Percentiles rank a stretch among this genome's conserved stretches.
Evolutionary conservation across 2,329 filamentous ascomycete species (phyloP).

Genomic region (Sclerotinia sclerotiorum): DNA sequence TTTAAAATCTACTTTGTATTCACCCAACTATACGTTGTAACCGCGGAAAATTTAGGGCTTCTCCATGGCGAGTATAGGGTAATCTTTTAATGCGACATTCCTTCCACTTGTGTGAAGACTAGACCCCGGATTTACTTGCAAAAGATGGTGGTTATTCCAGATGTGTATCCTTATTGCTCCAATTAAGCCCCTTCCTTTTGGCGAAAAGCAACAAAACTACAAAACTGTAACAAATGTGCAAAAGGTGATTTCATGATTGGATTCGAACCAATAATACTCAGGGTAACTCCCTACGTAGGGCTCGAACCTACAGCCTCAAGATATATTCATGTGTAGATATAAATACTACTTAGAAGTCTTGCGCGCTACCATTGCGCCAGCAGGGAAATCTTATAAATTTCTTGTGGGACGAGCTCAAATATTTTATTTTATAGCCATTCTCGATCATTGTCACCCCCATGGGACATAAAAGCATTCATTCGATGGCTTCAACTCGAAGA

Average conservation of each 20-base stretch:
- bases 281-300: constrained; percentile 11
- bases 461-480: background rate
- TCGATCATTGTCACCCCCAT: background rate
- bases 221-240: background rate
- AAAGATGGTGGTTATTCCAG: background rate
- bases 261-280: constrained; percentile 6
- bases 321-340: background rate
- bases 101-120: too few species aligned
- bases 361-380: constrained; percentile 20
- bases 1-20: background rate
- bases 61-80: background rate
- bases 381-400: constrained; percentile 9
- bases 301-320: constrained; percentile 16
- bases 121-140: too few species aligned
- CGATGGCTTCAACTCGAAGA: background rate
- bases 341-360: constrained; percentile 5
- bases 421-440: background rate
- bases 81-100: background rate
- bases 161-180: background rate
- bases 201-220: background rate
- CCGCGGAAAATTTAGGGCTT: background rate
- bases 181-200: background rate
- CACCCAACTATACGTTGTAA: too few species aligned
- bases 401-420: rapidly evolving
- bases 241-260: background rate